Conservation (phyloP, 352 stramenopile genomes). For the Pythium grandisporangium region DNA sequence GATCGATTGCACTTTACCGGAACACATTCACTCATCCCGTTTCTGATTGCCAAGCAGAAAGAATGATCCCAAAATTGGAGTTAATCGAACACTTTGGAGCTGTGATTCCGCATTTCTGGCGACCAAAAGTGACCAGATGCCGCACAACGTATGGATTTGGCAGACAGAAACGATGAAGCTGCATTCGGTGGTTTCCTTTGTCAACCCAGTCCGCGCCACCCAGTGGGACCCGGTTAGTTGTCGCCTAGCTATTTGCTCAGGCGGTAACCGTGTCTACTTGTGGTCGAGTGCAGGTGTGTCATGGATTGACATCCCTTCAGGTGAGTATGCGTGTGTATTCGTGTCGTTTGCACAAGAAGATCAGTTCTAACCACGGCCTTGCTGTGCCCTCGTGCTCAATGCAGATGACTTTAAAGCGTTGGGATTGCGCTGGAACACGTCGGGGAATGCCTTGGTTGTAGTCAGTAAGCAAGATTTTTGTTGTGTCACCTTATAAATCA, state of each 20-base stretch:
- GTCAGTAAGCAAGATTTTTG: slow-evolving; percentile 67
- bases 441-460: slow-evolving; percentile 33
- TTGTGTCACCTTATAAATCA: slow-evolving; percentile 41
- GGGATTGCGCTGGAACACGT: slow-evolving; percentile 54
- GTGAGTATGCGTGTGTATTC: slow-evolving; percentile 9
- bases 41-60: too few species aligned
- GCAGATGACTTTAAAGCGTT: slow-evolving; percentile 61
- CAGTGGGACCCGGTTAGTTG: slow-evolving; percentile 43
- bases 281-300: slow-evolving; percentile 57
- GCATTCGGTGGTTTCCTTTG: slow-evolving; percentile 51
- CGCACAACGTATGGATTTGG: slow-evolving; percentile 83
- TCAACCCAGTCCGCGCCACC: slow-evolving; percentile 46
- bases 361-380: too few species aligned
- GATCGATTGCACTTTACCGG: too few species aligned
- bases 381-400: not conserved
- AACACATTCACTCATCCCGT: too few species aligned
- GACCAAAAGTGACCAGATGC: slow-evolving; percentile 77
- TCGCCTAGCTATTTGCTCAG: slow-evolving; percentile 52
- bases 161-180: slow-evolving; percentile 62
- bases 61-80: slow-evolving; percentile 62
- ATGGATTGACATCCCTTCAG: slow-evolving; percentile 58
- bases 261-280: slow-evolving; percentile 55
- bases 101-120: slow-evolving; percentile 56
- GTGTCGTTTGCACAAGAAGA: too few species aligned
- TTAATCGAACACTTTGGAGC: slow-evolving; percentile 61